Evolutionary conservation across 108 stramenopile species (phyloP).

Genomic region (Skeletonema grethae): DNA sequence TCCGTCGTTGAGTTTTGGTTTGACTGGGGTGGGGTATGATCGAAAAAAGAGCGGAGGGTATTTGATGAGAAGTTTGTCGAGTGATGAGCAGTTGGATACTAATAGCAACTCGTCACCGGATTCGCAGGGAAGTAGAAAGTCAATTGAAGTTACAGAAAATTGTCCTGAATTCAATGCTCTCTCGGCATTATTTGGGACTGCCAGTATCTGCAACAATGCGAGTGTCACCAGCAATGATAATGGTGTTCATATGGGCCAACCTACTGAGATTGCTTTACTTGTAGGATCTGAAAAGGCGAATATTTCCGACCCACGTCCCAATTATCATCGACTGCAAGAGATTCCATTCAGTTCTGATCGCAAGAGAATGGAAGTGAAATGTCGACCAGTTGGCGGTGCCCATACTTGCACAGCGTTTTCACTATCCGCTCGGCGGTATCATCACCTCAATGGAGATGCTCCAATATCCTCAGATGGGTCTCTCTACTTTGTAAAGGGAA

Average conservation of each 20-base stretch:
- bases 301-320: constrained; percentile 79
- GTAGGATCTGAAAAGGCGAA: constrained; percentile 83
- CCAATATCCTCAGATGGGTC: constrained; percentile 51
- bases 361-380: constrained; percentile 95
- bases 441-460: constrained; percentile 24
- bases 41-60: constrained; percentile 41
- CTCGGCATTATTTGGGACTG: constrained; percentile 62
- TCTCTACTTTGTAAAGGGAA: constrained; percentile 93
- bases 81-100: constrained; percentile 19
- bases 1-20: constrained; percentile 66
- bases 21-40: constrained; percentile 82
- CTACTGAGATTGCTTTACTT: constrained; percentile 93
- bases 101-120: neutral
- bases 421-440: constrained; percentile 38
- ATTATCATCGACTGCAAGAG: constrained; percentile 88
- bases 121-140: constrained; percentile 18
- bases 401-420: constrained; percentile 75
- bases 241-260: constrained; percentile 71
- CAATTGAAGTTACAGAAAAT: constrained; percentile 25
- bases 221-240: constrained; percentile 55
- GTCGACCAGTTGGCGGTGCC: constrained; percentile 73
- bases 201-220: constrained; percentile 88
- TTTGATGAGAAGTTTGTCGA: constrained; percentile 39
- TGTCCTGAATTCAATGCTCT: constrained; percentile 59
- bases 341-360: constrained; percentile 93